Evolutionary conservation across 306 rosid species (phyloP).

Genomic region (Neltuma alba): DNA sequence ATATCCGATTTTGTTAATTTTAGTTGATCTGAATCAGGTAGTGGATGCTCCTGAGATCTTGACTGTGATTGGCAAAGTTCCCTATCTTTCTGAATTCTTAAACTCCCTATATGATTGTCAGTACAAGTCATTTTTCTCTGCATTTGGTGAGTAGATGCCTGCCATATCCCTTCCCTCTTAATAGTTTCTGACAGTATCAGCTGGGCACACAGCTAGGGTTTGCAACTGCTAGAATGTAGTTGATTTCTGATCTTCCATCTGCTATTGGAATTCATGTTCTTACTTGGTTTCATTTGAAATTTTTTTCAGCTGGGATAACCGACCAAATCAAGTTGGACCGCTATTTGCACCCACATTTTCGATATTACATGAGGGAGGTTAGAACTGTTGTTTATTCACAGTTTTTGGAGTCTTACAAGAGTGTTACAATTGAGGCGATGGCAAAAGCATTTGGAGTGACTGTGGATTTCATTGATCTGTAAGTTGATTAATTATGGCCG

Average conservation of each 20-base stretch:
- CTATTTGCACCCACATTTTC: constrained; percentile 88
- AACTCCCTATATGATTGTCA: constrained; percentile 84
- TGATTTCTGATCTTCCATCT: constrained; percentile 3
- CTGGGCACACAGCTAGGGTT: not conserved
- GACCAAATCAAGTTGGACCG: constrained; percentile 93
- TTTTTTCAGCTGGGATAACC: constrained; percentile 75
- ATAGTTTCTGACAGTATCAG: not conserved
- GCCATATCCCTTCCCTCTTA: not conserved
- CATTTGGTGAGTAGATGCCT: constrained; percentile 75
- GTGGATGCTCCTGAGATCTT: constrained; percentile 97
- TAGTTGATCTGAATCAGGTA: constrained; percentile 53
- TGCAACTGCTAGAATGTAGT: constrained; percentile 4
- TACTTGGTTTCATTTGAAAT: constrained; percentile 28
- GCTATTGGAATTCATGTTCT: constrained; percentile 22
- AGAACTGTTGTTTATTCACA: constrained; percentile 89
- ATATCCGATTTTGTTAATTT: constrained; percentile 8
- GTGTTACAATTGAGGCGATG: constrained; percentile 96
- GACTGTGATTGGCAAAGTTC: constrained; percentile 92
- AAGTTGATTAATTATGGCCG: constrained; percentile 44
- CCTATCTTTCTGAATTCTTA: constrained; percentile 76
- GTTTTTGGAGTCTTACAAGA: constrained; percentile 95
- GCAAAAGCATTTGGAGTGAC: constrained; percentile 95
- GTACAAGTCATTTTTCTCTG: constrained; percentile 88
- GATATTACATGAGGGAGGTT: constrained; percentile 96
- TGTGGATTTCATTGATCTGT: constrained; percentile 91